Percentiles rank a stretch among this genome's conserved stretches.
phyloP scores from a whole-genome alignment of 148 eudicot genomes.

The Talinum fruticosum region DNA sequence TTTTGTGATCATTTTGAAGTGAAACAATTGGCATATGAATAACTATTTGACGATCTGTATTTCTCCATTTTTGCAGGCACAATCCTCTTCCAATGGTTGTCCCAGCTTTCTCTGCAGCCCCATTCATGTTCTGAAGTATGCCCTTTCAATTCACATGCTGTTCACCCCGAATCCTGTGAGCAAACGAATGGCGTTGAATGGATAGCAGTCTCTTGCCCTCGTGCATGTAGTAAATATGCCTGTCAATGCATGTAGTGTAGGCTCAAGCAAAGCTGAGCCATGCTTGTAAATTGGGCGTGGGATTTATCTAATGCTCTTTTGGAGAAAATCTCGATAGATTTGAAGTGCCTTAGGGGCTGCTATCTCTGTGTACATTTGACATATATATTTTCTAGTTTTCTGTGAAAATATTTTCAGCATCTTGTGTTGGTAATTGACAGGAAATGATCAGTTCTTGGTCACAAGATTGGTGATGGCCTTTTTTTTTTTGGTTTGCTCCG shows the following conservation, averaged over 20 bases:
- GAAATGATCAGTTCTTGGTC: neutral
- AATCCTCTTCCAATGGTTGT: slow-evolving; percentile 27
- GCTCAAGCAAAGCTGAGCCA: neutral
- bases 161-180: neutral
- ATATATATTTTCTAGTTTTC: neutral
- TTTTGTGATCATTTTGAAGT: no score
- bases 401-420: neutral
- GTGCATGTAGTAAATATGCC: no score
- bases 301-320: neutral
- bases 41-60: neutral
- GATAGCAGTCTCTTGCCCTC: neutral
- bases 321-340: neutral
- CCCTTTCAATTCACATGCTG: neutral
- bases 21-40: neutral
- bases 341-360: neutral
- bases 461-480: neutral
- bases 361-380: neutral
- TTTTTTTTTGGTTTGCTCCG: neutral
- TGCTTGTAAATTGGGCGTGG: neutral
- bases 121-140: slow-evolving; percentile 45
- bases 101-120: slow-evolving; percentile 51
- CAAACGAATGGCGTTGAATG: neutral
- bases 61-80: slow-evolving; percentile 31
- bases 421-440: neutral
- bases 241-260: neutral